Percentiles rank a stretch among this genome's conserved stretches.
Conservation (phyloP, 2,329 filamentous ascomycete genomes). For the Decorospora gaudefroyi region DNA sequence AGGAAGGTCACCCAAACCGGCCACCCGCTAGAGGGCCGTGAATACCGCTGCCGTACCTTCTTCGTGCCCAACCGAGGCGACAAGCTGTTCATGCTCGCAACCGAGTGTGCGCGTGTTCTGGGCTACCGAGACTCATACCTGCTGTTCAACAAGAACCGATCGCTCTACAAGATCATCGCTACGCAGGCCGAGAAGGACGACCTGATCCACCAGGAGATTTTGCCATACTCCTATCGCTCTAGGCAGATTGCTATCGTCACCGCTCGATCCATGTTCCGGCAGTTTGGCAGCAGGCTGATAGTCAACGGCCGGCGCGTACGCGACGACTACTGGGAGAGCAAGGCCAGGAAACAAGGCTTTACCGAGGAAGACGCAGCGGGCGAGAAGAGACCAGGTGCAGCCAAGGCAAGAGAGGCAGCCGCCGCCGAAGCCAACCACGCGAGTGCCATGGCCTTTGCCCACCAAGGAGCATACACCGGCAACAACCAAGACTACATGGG, state of each 20-base stretch:
- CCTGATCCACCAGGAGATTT: constrained; percentile 88
- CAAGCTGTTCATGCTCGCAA: constrained; percentile 98
- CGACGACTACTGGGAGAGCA: constrained; percentile 98
- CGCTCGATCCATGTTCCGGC: constrained; percentile 96
- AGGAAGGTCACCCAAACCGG: constrained; percentile 88
- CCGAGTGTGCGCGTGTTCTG: constrained; percentile 90
- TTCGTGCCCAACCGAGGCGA: constrained; percentile 86
- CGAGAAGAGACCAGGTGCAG: constrained; percentile 90
- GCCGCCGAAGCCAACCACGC: constrained; percentile 65
- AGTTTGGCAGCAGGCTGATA: constrained; percentile 95
- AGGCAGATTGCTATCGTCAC: constrained; percentile 98
- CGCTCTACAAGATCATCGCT: constrained; percentile 95
- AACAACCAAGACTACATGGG: constrained; percentile 44
- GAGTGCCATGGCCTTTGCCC: constrained; percentile 51
- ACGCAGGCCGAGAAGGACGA: constrained; percentile 96
- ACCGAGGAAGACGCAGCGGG: constrained; percentile 95
- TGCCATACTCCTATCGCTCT: constrained; percentile 97
- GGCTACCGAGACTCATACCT: constrained; percentile 98
- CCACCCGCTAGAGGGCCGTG: constrained; percentile 76
- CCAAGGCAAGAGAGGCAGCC: constrained; percentile 82
- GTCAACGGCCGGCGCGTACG: constrained; percentile 86
- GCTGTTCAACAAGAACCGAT: constrained; percentile 97
- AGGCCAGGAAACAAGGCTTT: constrained; percentile 95
- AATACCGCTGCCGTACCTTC: constrained; percentile 93
- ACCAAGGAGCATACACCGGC: constrained; percentile 37